These are phyloP conservation scores for Umbilicus rupestris DNA, from an alignment of 164 flowering plant species.

Conservation along the genomic window DNA sequence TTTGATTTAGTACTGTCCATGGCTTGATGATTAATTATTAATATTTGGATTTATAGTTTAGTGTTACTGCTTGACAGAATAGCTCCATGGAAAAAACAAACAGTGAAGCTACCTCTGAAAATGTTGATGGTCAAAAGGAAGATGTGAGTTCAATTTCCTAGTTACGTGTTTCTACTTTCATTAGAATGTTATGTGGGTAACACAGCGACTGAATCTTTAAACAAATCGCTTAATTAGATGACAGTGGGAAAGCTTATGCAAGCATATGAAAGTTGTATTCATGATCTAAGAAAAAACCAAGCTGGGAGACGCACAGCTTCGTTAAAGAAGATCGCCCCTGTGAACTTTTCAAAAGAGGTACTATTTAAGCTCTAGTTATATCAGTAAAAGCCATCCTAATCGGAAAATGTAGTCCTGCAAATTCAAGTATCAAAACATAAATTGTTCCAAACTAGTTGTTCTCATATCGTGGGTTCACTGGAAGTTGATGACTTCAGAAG, in stretches of 20 bases:
- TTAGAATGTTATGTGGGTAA: neutral
- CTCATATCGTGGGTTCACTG: neutral
- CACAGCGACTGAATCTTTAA: neutral
- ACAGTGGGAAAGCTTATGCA: slow-evolving; percentile 63
- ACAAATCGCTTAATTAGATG: slow-evolving; percentile 31
- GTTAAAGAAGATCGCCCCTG: slow-evolving; percentile 57
- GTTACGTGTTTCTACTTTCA: neutral
- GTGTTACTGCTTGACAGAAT: slow-evolving; percentile 23
- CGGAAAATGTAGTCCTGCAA: neutral
- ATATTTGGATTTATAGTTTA: slow-evolving; percentile 1
- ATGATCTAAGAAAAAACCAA: slow-evolving; percentile 56
- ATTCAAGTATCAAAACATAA: neutral
- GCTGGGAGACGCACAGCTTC: slow-evolving; percentile 44
- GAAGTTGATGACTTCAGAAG: neutral
- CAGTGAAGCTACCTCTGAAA: slow-evolving; percentile 17
- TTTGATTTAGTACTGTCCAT: neutral
- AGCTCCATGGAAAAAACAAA: slow-evolving; percentile 20
- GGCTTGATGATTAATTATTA: neutral
- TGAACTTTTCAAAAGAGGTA: slow-evolving; percentile 86
- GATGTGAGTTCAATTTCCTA: slow-evolving; percentile 31
- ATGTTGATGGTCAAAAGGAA: slow-evolving; percentile 17
- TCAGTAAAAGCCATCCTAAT: neutral
- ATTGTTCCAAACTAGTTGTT: neutral
- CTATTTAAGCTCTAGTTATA: neutral
- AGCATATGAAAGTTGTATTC: slow-evolving; percentile 59